phyloP scores from a whole-genome alignment of 176 grass and related monocot species.

The Miscanthus lutarioriparius region DNA sequence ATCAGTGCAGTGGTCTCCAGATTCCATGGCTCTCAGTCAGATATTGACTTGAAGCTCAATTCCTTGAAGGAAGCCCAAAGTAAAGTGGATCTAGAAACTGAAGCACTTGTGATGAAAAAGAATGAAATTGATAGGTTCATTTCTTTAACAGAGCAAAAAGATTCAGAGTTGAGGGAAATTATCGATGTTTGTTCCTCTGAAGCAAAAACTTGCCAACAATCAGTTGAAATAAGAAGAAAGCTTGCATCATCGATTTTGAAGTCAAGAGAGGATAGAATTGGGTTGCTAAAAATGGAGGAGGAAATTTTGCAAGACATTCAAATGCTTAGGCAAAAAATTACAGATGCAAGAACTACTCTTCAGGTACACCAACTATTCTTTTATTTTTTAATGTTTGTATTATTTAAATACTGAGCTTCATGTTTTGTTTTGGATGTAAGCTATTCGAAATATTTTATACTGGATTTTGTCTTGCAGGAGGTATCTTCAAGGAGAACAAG shows the following conservation, averaged over 20 bases:
- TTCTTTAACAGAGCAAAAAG: constrained; percentile 60
- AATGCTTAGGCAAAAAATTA: constrained; percentile 75
- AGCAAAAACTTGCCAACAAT: constrained; percentile 68
- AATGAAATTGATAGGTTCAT: constrained; percentile 68
- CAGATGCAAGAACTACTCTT: constrained; percentile 80
- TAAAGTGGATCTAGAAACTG: constrained; percentile 62
- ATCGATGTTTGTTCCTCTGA: constrained; percentile 62
- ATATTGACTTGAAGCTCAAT: constrained; percentile 68
- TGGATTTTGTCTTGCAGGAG: constrained; percentile 59
- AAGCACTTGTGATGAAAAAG: constrained; percentile 55
- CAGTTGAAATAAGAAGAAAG: constrained; percentile 56
- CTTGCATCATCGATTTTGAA: constrained; percentile 75
- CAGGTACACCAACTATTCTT: constrained; percentile 54
- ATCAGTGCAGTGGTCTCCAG: constrained; percentile 56
- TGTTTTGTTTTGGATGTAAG: constrained; percentile 17
- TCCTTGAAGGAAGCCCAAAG: constrained; percentile 53
- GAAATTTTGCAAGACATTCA: constrained; percentile 78
- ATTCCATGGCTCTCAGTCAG: constrained; percentile 69
- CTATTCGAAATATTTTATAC: constrained; percentile 29
- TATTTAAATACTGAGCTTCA: neutral
- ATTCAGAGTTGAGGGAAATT: constrained; percentile 53
- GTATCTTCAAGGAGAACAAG: constrained; percentile 72
- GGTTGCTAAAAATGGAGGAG: constrained; percentile 74
- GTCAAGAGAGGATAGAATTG: constrained; percentile 72
- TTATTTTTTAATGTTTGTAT: neutral